Conservation (phyloP, 805 yeast species). For the Limtongia smithiae region DNA sequence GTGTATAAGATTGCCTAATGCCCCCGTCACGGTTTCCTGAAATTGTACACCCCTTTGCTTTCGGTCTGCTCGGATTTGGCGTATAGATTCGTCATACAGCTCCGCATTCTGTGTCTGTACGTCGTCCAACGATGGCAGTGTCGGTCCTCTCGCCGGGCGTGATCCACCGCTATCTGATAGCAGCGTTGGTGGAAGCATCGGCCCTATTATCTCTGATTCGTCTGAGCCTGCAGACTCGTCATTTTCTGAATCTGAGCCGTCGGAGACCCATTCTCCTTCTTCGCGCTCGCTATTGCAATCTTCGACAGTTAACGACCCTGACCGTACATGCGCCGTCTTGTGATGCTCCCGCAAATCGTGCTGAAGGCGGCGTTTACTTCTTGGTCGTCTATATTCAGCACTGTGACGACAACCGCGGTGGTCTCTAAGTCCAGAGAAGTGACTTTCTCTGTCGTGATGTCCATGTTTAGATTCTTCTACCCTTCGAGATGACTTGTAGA, state of each 20-base stretch:
- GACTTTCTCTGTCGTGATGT: no score
- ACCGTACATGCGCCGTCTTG: no score
- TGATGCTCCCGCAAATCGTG: no score
- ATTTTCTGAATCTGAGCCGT: not conserved
- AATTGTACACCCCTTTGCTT: not conserved
- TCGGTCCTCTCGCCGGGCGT: conserved; percentile 9
- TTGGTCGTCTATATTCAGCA: no score
- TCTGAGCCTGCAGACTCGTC: conserved; percentile 5
- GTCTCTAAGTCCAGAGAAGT: no score
- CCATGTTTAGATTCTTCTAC: no score
- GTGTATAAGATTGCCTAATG: conserved; percentile 15
- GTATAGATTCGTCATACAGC: conserved; percentile 5
- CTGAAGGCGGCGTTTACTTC: no score
- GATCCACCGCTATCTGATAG: not conserved
- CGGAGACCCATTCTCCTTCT: conserved; percentile 1
- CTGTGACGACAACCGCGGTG: no score
- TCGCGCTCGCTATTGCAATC: no score
- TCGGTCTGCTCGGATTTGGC: conserved; percentile 11
- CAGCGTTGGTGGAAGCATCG: conserved; percentile 8
- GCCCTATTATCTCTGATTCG: conserved; percentile 17
- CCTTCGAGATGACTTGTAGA: no score
- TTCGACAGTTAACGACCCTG: no score
- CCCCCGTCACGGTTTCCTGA: conserved; percentile 3
- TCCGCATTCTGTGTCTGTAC: conserved; percentile 11
- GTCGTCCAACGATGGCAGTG: conserved; percentile 17